Base-by-base conservation (phyloP, 805 yeast genomes). In the Cephaloascus albidus region DNA sequence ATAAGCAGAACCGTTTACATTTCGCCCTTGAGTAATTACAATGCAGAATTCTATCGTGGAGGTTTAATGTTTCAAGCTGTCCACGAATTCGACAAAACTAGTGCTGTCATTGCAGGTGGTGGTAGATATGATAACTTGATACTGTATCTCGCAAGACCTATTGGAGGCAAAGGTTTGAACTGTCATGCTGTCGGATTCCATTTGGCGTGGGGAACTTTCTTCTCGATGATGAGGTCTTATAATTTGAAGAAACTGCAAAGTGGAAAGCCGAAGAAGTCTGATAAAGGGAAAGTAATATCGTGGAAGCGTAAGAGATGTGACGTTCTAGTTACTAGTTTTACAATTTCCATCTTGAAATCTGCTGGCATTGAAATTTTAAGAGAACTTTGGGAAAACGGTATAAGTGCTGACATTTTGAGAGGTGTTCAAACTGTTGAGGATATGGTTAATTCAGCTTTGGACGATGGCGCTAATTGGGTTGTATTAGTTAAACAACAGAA, bases 51-150 rank as follows among this genome's bases (percentile, higher is more conserved):
- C 53, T 93, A 89, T 53, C 65, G 70, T 31, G 78, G 79, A 15
- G 95, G 95, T 0, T 61, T 89, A 2, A 87, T 93, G 95, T 93
- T 90, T 54, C 95, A 87, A 48, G 86, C 85, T 0, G 74, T 87
- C 1, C 74, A 78, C 45, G 83, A 85, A 40, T 81, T 78, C 3
- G 78, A 69, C 49, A 70, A 50, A 44, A 68, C 52, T 45, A 55
- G 54, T 50, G 63, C 65, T 4, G 67, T 81, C 26, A 64, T 93
- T 33, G 93, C 93, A 14, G 90, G 93, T 0, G 99, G 99, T 35
- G 99, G 99, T 2, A 67, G 99, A 40, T 93, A 88, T 53, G 97
- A 90, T 51, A 65, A 68, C 17, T 66, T 93, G 46, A 74, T 88
- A 12, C 65, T 76, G 3, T 69, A 79, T 15, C 70, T 87, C 43